Percentiles rank a stretch among this genome's conserved stretches.
Evolutionary conservation across 164 flowering plant species (phyloP).

Genomic region (Aristolochia contorta): DNA sequence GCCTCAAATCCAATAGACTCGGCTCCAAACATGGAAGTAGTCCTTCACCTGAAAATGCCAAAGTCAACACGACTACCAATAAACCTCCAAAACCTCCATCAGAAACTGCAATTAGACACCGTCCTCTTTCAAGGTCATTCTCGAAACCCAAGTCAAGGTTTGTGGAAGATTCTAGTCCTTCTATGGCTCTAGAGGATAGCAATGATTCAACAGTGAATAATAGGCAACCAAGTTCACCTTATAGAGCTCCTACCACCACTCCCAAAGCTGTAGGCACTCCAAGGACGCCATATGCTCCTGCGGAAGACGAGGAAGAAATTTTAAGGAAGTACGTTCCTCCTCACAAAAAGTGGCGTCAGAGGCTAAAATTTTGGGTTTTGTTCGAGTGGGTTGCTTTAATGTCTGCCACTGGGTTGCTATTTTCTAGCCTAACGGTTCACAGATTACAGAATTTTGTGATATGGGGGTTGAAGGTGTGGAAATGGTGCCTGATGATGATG

Average conservation of each 20-base stretch:
- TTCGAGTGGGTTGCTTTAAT: constrained; percentile 43
- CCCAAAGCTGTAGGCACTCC: constrained; percentile 13
- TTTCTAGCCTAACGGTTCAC: constrained; percentile 36
- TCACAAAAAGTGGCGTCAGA: constrained; percentile 22
- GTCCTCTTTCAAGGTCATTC: constrained; percentile 17
- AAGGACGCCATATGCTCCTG: constrained; percentile 27
- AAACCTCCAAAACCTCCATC: constrained; percentile 30
- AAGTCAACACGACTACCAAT: constrained; percentile 16
- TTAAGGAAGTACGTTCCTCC: constrained; percentile 20
- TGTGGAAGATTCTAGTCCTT: constrained; percentile 22
- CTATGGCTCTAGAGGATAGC: constrained; percentile 11
- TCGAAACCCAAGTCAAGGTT: constrained; percentile 40
- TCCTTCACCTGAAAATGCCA: constrained; percentile 23
- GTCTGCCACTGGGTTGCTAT: constrained; percentile 24
- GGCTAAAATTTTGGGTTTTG: constrained; percentile 14
- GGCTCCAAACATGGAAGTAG: constrained; percentile 11
- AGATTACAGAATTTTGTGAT: constrained; percentile 18
- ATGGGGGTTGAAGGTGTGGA: constrained; percentile 71
- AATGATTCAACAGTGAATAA: background rate
- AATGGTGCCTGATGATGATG: constrained; percentile 57
- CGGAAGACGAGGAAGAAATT: constrained; percentile 49
- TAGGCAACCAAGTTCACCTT: constrained; percentile 10
- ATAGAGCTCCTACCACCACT: constrained; percentile 2
- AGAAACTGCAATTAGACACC: constrained; percentile 11
- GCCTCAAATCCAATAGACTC: constrained; percentile 7